phyloP scores from a whole-genome alignment of 768 basidiomycete species.

The Saitozyma podzolica region DNA sequence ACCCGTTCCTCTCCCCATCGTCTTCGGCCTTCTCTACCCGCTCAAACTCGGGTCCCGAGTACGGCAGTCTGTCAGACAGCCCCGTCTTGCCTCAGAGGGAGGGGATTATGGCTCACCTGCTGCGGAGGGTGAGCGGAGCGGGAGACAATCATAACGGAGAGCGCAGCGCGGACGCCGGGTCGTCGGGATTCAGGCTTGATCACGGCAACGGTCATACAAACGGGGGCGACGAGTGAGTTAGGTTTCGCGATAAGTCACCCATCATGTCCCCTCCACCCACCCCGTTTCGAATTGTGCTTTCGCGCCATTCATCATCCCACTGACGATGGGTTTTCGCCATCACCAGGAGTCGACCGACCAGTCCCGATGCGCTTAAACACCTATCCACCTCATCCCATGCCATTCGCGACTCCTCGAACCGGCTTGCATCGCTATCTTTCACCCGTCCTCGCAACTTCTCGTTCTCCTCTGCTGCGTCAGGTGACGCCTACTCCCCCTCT shows the following conservation, averaged over 20 bases:
- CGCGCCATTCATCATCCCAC: too few species aligned
- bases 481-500: conserved; percentile 6
- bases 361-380: not conserved
- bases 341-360: not conserved
- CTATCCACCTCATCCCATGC: conserved; percentile 28
- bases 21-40: conserved; percentile 24
- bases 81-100: not conserved
- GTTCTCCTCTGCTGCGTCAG: conserved; percentile 8
- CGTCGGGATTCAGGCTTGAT: not conserved
- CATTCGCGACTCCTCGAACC: conserved; percentile 43
- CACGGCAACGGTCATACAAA: too few species aligned
- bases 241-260: too few species aligned
- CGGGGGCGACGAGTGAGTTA: too few species aligned
- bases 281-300: too few species aligned
- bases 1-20: conserved; percentile 17
- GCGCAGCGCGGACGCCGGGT: not conserved
- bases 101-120: not conserved
- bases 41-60: conserved; percentile 1
- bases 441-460: conserved; percentile 21
- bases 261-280: too few species aligned
- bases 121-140: conserved; percentile 16
- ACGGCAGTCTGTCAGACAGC: conserved; percentile 9
- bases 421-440: conserved; percentile 44
- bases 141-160: conserved; percentile 1
- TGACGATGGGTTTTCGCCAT: too few species aligned